Percentiles rank a stretch among this genome's conserved stretches.
These are phyloP conservation scores for Rasamsonia emersonii DNA, from an alignment of 2,329 filamentous ascomycete genomes.

Conservation along the genomic window DNA sequence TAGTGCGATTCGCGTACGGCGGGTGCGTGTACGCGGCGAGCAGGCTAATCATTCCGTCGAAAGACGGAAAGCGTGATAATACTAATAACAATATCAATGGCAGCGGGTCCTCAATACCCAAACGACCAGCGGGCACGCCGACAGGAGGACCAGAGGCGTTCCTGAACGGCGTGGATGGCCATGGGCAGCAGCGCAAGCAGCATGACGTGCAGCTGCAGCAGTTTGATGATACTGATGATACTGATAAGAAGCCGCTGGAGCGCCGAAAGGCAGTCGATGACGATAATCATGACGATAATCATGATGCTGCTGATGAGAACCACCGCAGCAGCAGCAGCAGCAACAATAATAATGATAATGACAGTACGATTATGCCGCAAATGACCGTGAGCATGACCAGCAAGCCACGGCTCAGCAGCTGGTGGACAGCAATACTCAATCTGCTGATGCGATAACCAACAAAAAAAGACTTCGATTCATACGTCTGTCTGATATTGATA, in stretches of 20 bases:
- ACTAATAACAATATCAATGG: no score
- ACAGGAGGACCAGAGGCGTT: conserved; percentile 20
- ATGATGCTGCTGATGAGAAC: conserved; percentile 4
- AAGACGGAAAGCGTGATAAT: conserved; percentile 12
- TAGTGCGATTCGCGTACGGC: conserved; percentile 52
- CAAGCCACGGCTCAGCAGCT: no score
- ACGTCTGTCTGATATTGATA: no score
- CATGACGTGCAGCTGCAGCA: conserved; percentile 1
- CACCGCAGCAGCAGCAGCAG: no score
- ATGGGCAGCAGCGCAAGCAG: conserved; percentile 12
- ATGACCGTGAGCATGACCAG: no score
- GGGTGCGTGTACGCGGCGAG: conserved; percentile 50
- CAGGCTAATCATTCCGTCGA: conserved; percentile 37
- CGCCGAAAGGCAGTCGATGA: no score
- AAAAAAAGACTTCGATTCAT: no score
- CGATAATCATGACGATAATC: no score
- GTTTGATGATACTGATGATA: conserved; percentile 6
- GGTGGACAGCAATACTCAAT: no score
- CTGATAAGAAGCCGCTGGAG: conserved; percentile 5
- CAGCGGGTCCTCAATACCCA: conserved; percentile 14
- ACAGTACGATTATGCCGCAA: no score
- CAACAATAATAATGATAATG: no score
- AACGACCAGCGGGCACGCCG: conserved; percentile 9
- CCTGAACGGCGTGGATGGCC: conserved; percentile 33
- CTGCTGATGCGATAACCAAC: no score